phyloP scores from a whole-genome alignment of 805 yeast species.

The Metschnikowia cubensis region DNA sequence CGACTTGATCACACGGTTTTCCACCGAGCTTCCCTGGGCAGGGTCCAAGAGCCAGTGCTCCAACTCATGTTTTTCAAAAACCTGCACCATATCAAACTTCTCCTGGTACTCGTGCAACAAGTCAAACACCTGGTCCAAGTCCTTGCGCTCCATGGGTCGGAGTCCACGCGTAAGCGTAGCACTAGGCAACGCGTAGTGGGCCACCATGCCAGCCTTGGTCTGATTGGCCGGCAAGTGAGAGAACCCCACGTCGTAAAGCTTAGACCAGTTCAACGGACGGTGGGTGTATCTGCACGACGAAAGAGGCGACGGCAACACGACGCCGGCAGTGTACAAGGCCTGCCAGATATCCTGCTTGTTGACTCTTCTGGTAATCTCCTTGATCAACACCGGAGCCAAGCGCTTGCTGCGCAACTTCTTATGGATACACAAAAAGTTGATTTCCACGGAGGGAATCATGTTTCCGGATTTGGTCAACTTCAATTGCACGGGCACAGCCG shows the following conservation, averaged over 20 bases:
- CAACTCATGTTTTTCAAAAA: slow-evolving; percentile 64
- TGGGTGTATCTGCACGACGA: slow-evolving; percentile 87
- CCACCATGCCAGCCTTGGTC: slow-evolving; percentile 64
- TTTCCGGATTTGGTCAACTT: slow-evolving; percentile 50
- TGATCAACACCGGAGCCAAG: slow-evolving; percentile 88
- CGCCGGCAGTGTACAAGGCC: slow-evolving; percentile 92
- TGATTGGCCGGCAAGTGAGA: slow-evolving; percentile 70
- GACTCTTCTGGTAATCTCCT: slow-evolving; percentile 91
- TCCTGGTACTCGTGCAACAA: slow-evolving; percentile 61
- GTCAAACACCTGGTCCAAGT: slow-evolving; percentile 58
- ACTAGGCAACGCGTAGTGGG: slow-evolving; percentile 55
- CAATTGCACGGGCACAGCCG: slow-evolving; percentile 79
- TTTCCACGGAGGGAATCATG: slow-evolving; percentile 66
- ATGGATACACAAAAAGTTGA: slow-evolving; percentile 91
- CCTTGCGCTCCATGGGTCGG: slow-evolving; percentile 53
- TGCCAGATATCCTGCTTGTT: slow-evolving; percentile 87
- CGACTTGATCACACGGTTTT: slow-evolving; percentile 53
- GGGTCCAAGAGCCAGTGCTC: slow-evolving; percentile 77
- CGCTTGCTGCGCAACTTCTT: slow-evolving; percentile 91
- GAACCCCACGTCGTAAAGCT: slow-evolving; percentile 85
- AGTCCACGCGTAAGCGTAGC: slow-evolving; percentile 49
- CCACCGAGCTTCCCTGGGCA: slow-evolving; percentile 26
- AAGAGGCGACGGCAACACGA: slow-evolving; percentile 87
- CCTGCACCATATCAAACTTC: slow-evolving; percentile 70
- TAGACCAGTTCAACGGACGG: slow-evolving; percentile 90